phyloP scores from a whole-genome alignment of 106 monocot species.

The Hemerocallis citrina region DNA sequence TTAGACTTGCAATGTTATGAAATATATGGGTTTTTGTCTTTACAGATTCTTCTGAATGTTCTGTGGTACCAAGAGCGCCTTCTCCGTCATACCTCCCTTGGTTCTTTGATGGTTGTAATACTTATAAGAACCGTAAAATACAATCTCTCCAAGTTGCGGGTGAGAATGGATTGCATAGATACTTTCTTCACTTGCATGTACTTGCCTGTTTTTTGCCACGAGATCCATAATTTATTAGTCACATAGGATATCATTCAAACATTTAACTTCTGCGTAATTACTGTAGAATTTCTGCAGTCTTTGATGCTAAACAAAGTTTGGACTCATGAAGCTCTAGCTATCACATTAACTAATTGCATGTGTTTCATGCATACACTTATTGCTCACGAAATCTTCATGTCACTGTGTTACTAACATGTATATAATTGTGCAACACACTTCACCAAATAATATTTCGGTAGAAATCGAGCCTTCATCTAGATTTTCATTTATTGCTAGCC shows the following conservation, averaged over 20 bases:
- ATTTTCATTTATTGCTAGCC: too few relatives aligned
- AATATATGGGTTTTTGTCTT: constrained; percentile 7
- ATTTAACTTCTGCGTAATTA: too few relatives aligned
- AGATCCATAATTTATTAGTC: neutral
- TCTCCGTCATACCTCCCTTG: constrained; percentile 81
- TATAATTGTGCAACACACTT: too few relatives aligned
- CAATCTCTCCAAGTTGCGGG: constrained; percentile 86
- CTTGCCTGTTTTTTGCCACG: neutral
- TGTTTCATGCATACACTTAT: too few relatives aligned
- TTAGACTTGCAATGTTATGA: constrained; percentile 1
- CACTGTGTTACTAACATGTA: too few relatives aligned
- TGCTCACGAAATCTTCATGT: too few relatives aligned
- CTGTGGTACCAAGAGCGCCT: constrained; percentile 96
- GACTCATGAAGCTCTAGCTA: too few relatives aligned
- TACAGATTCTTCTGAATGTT: constrained; percentile 73
- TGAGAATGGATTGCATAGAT: constrained; percentile 9
- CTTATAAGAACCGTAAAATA: constrained; percentile 94
- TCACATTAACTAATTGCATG: too few relatives aligned
- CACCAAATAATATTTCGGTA: too few relatives aligned
- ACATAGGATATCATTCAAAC: neutral
- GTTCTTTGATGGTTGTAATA: constrained; percentile 89
- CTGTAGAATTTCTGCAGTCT: too few relatives aligned
- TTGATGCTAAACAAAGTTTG: too few relatives aligned
- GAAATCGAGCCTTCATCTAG: too few relatives aligned
- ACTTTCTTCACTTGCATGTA: neutral